A percentile compares a stretch with the other conserved stretches of the same genome.
Evolutionary conservation across 2,329 filamentous ascomycete genomes (phyloP).

Genomic region (Trichoderma sp.): DNA sequence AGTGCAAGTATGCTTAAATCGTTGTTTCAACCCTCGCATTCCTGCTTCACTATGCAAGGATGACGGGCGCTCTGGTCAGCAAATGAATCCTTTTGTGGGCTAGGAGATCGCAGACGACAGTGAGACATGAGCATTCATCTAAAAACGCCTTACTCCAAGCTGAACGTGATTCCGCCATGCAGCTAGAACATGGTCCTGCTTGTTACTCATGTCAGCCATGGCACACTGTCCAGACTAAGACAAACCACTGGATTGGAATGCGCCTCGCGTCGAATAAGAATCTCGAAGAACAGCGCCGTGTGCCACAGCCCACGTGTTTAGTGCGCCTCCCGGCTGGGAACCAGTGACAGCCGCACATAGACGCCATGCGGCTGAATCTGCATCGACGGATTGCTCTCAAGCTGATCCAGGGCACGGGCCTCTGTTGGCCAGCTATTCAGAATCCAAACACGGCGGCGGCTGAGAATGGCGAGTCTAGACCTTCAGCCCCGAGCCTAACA

Average conservation of each 20-base stretch:
- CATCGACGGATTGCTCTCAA: neutral
- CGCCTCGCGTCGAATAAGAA: conserved; percentile 5
- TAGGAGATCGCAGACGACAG: neutral
- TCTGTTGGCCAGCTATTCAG: neutral
- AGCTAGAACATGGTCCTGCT: neutral
- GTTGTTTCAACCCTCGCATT: conserved; percentile 2
- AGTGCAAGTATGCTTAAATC: neutral
- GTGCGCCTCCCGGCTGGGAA: neutral
- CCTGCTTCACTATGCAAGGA: neutral
- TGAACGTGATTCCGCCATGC: neutral
- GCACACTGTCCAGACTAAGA: neutral
- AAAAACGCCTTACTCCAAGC: neutral
- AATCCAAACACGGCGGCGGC: conserved; percentile 1
- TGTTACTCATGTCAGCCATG: neutral
- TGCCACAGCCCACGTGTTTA: neutral
- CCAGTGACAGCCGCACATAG: conserved; percentile 8
- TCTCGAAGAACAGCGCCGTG: neutral
- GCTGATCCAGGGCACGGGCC: conserved; percentile 7
- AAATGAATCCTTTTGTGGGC: neutral
- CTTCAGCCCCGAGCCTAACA: conserved; percentile 12
- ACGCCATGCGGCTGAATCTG: conserved; percentile 16
- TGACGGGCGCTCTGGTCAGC: neutral
- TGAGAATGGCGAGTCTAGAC: conserved; percentile 12
- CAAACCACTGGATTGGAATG: neutral
- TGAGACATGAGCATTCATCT: neutral